A percentile compares a stretch with the other conserved stretches of the same genome.
Conservation (phyloP, 2,329 filamentous ascomycete species). For the Beauveria sp. region DNA sequence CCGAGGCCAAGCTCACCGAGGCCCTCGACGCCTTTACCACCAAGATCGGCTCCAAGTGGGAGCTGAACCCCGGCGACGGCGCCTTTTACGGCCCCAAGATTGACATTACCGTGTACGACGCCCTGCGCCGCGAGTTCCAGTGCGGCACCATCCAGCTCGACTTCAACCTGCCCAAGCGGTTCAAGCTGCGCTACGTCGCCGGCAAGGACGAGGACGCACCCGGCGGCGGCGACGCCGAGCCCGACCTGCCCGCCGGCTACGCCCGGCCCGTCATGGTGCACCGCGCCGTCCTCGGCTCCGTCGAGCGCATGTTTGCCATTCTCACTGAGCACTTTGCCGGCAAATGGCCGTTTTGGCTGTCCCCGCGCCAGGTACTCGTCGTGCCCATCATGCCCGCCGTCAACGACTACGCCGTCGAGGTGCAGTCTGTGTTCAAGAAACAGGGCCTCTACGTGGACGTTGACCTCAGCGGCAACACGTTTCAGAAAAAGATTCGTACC, state of each 20-base stretch:
- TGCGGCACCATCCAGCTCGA: conserved; percentile 84
- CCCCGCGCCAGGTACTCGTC: conserved; percentile 64
- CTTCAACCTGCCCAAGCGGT: conserved; percentile 59
- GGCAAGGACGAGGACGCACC: conserved; percentile 39
- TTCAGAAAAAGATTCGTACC: conserved; percentile 84
- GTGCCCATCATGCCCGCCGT: conserved; percentile 65
- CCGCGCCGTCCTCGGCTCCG: conserved; percentile 68
- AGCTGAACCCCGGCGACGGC: conserved; percentile 87
- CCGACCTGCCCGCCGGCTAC: conserved; percentile 57
- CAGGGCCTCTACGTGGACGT: conserved; percentile 61
- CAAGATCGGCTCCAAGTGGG: conserved; percentile 62
- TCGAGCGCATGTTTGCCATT: conserved; percentile 63
- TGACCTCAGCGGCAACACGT: conserved; percentile 59
- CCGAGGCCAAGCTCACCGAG: conserved; percentile 71
- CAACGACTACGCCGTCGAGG: conserved; percentile 69
- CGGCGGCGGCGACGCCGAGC: conserved; percentile 36
- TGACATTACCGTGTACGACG: conserved; percentile 89
- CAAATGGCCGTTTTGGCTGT: conserved; percentile 87
- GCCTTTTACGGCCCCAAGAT: conserved; percentile 99
- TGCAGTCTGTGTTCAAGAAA: conserved; percentile 59
- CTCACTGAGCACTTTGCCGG: conserved; percentile 78
- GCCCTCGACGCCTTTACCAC: conserved; percentile 71
- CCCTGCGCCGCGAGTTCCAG: conserved; percentile 59
- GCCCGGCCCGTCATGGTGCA: conserved; percentile 82
- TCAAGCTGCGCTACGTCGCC: conserved; percentile 40